Evolutionary conservation across 306 rosid genomes (phyloP).

Genomic region (Vachellia collinsii): DNA sequence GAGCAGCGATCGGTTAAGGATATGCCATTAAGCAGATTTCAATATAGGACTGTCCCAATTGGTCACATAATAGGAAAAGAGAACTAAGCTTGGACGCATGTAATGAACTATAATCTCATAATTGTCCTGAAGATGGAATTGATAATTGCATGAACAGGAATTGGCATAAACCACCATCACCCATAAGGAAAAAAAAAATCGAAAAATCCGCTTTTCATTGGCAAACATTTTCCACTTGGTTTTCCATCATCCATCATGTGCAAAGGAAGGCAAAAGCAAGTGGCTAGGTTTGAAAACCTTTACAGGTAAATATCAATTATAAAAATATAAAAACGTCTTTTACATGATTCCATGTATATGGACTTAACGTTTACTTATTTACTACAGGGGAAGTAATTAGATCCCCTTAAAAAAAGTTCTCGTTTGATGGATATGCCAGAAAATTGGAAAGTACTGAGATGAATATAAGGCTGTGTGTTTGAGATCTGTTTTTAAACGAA

Average conservation of each 20-base stretch:
- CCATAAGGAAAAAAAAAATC: background rate
- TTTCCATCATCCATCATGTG: too few relatives aligned
- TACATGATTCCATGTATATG: background rate
- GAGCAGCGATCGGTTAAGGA: conserved; percentile 5
- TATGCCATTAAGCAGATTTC: background rate
- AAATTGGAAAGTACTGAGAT: background rate
- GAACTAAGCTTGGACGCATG: background rate
- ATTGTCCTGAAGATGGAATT: background rate
- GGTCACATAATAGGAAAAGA: background rate
- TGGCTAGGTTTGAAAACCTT: background rate
- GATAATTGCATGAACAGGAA: background rate
- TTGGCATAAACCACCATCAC: background rate
- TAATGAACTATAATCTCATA: background rate
- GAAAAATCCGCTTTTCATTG: background rate
- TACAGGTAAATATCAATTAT: background rate
- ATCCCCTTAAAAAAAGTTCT: background rate
- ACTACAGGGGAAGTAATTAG: background rate
- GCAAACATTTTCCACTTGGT: background rate
- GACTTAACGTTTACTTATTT: background rate
- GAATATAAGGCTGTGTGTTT: background rate
- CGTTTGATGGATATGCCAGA: background rate
- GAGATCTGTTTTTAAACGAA: background rate
- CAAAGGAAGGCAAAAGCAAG: background rate
- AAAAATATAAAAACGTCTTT: background rate
- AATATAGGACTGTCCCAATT: background rate